Base-by-base conservation (phyloP, 768 basidiomycete species). In the Paxillus involutus region DNA sequence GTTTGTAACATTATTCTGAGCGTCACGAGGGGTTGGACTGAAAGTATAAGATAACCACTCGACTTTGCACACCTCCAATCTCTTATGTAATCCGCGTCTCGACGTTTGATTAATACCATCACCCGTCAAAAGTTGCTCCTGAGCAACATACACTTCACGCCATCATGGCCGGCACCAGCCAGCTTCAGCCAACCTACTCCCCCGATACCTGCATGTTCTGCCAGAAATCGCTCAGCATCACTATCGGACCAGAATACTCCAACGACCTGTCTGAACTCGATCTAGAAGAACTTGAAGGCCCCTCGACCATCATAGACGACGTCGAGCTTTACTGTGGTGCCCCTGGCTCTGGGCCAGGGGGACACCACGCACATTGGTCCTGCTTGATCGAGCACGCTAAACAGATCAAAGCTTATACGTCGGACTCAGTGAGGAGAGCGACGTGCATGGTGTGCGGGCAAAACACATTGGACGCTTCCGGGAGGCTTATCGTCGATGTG, bases 171-270 rank as follows among this genome's bases (percentile, higher is more conserved):
- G 55, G 36, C 30, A 44, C 49, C 9, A 59, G 35, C 53, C 35
- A 50, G 16, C 37, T 32, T 3, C 55, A 21, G 36, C 21, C 57
- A 0, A 30, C 32, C n/a, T 67, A 60, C 39, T 60, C 66, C 16
- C 44, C 63, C 16, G 61, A 65, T 30, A 61, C 43, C 16, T 67
- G 65, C 57, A 67, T 67, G 59, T 49, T 67, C 53, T 67, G 63
- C 33, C 49, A 19, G 30, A 46, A 61, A 29, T 10, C 29, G 32
- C 63, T 67, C 9, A 14, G 33, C 43, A 60, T 67, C 37, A 40
- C 40, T 30, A 53, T 51, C 2, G 30, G 36, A 10, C n/a, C 29
- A 29, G 44, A 45, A 30, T 30, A 19, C 35, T 24, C 19, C 41
- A 47, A 55, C 4, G 49, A 43, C 39, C 17, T n/a, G 45, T 36